These are phyloP conservation scores for Elongisporangium prolatum DNA, from an alignment of 352 stramenopile species.

Conservation along the genomic window DNA sequence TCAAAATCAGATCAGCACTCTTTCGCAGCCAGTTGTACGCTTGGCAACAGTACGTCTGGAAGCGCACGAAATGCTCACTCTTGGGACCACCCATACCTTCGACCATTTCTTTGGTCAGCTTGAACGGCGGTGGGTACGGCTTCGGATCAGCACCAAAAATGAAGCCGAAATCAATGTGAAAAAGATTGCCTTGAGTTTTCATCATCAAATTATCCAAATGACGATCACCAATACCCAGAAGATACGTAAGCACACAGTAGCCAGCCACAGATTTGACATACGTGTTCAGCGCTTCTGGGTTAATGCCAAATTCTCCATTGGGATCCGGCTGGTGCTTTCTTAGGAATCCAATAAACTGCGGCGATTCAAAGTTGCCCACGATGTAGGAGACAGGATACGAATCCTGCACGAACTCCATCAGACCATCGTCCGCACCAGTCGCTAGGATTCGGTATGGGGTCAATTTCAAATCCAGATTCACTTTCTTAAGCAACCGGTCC, in stretches of 20 bases:
- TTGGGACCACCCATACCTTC: conserved; percentile 94
- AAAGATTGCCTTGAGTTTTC: conserved; percentile 93
- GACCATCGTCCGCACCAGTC: conserved; percentile 85
- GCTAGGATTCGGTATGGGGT: conserved; percentile 94
- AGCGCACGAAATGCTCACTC: conserved; percentile 89
- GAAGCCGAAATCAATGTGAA: conserved; percentile 99
- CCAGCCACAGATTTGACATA: conserved; percentile 98
- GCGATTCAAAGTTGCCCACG: conserved; percentile 90
- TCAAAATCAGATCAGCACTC: conserved; percentile 97
- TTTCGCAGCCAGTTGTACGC: conserved; percentile 95
- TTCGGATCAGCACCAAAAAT: conserved; percentile 99
- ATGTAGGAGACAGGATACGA: conserved; percentile 96
- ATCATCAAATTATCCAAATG: conserved; percentile 99
- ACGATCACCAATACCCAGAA: conserved; percentile 98
- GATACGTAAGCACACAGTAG: conserved; percentile 99
- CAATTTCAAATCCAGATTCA: conserved; percentile 97
- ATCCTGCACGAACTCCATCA: conserved; percentile 97
- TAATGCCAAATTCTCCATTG: conserved; percentile 82
- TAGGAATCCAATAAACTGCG: conserved; percentile 90
- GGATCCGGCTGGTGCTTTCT: conserved; percentile 84
- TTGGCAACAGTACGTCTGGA: conserved; percentile 93
- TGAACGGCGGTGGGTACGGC: conserved; percentile 97
- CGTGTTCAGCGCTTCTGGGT: conserved; percentile 90
- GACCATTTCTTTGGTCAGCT: conserved; percentile 97
- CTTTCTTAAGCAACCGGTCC: conserved; percentile 98